Base-by-base conservation (phyloP, 345 rosid species). In the Psidium friedrichsthalianum region DNA sequence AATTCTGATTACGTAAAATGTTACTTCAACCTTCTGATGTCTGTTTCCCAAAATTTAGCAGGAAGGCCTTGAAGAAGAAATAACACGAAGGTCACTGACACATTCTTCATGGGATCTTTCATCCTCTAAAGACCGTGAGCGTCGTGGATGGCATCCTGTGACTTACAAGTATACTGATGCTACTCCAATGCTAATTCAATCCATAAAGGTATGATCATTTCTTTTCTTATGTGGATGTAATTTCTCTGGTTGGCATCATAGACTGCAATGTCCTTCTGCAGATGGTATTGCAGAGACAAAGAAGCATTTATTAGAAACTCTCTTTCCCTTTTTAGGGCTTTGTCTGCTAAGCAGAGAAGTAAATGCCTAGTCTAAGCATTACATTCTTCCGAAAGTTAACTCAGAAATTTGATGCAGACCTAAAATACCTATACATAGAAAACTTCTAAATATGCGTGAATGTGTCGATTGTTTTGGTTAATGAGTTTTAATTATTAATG, bases 101-200 rank as follows among this genome's bases (percentile, higher is more conserved):
- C 94, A 96, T 90, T 94, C 98, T 86, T 90, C 97, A 57, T 92
- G 97, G 99, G 99, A 97, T 88, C 91, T 93, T 84, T 90, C 98
- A 36, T 93, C 95, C 82, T 88, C 98, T 20, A 94, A 91, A 88
- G 94, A 94, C 57, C 96, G 89, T 16, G 91, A 93, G 86, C 99
- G 95, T 85, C 95, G 93, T 24, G 98, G 98, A 86, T 96, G 99
- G 99, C 99, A 93, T 91, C 99, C 95, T 83, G 91, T 92, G 83
- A 93, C 95, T 57, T 95, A 95, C 82, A 93, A 97, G 92, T 93
- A 87, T 89, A 90, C 96, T 24, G 99, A 93, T 89, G 99, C 98
- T 82, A 93, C 97, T 87, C 92, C 93, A 57, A 47, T 12, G 84
- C 94, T 97, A 57, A 86, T 97, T 83, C 88, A 91, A 87, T 94